A percentile compares a stretch with the other conserved stretches of the same genome.
These are phyloP conservation scores for Kodamaea neixiangensis DNA, from an alignment of 805 yeast genomes.

Conservation along the genomic window DNA sequence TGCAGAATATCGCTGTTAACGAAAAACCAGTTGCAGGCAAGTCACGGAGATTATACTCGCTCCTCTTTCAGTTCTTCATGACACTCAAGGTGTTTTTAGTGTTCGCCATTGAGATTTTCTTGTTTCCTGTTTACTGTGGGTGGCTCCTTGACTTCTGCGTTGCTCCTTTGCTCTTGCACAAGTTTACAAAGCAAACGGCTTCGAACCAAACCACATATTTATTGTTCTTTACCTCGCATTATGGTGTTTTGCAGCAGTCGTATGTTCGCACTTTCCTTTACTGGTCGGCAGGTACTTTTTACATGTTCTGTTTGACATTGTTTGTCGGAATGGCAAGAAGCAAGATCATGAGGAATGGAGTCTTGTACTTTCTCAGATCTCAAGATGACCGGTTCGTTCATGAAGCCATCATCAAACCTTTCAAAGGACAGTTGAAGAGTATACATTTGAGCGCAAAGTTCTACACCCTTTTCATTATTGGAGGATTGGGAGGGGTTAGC, in stretches of 20 bases:
- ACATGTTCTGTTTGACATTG: slow-evolving; percentile 85
- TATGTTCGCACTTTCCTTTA: slow-evolving; percentile 25
- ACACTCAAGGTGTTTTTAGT: slow-evolving; percentile 75
- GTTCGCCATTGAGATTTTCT: slow-evolving; percentile 75
- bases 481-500: slow-evolving; percentile 73
- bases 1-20: slow-evolving; percentile 33
- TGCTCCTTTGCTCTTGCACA: slow-evolving; percentile 50
- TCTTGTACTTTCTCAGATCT: slow-evolving; percentile 84
- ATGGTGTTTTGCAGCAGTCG: slow-evolving; percentile 19
- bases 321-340: slow-evolving; percentile 83
- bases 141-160: slow-evolving; percentile 67
- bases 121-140: slow-evolving; percentile 89
- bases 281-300: slow-evolving; percentile 78
- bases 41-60: slow-evolving; percentile 51
- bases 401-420: slow-evolving; percentile 81
- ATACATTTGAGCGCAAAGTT: slow-evolving; percentile 72
- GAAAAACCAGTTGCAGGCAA: slow-evolving; percentile 50
- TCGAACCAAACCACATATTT: slow-evolving; percentile 15
- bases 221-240: slow-evolving; percentile 25
- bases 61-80: slow-evolving; percentile 55
- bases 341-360: slow-evolving; percentile 80
- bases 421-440: slow-evolving; percentile 69
- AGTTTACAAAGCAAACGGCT: slow-evolving; percentile 1
- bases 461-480: slow-evolving; percentile 68
- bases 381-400: slow-evolving; percentile 90